Percentiles rank a stretch among this genome's conserved stretches.
Evolutionary conservation across 1,284 basidiomycete species (phyloP).

Genomic region (Apiotrichum veenhuisii): DNA sequence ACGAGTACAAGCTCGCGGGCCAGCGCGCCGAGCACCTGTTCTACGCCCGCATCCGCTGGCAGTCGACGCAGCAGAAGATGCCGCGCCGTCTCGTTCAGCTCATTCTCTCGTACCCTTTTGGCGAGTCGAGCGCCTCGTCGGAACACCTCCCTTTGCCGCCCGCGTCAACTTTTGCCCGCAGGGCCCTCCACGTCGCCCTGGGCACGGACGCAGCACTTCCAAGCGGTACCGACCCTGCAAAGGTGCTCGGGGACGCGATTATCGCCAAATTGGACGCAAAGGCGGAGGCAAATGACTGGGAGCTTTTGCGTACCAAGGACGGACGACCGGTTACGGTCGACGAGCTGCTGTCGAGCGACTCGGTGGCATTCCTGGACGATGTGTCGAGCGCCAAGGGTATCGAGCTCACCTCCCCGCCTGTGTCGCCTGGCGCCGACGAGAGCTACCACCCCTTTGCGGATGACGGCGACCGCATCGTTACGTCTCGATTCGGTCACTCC

Average conservation of each 20-base stretch:
- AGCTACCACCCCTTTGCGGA: constrained; percentile 23
- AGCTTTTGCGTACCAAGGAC: constrained; percentile 4
- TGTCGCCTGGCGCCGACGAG: constrained; percentile 5
- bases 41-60: constrained; percentile 39
- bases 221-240: constrained; percentile 16
- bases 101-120: constrained; percentile 39
- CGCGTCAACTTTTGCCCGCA: constrained; percentile 29
- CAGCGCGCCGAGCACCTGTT: constrained; percentile 37
- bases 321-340: constrained; percentile 10
- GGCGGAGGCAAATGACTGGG: constrained; percentile 4
- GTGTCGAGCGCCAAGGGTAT: constrained; percentile 8
- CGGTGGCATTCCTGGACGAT: constrained; percentile 19
- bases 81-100: constrained; percentile 34
- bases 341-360: constrained; percentile 20
- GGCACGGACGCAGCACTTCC: constrained; percentile 17
- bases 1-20: constrained; percentile 33
- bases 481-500: neutral
- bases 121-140: constrained; percentile 26
- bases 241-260: constrained; percentile 15
- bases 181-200: constrained; percentile 29
- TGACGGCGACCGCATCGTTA: constrained; percentile 1
- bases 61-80: constrained; percentile 32
- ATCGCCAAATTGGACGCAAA: constrained; percentile 16
- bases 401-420: constrained; percentile 8
- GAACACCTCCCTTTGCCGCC: constrained; percentile 30